Evolutionary conservation across 495 filamentous ascomycete species (phyloP), one percentile per base, ranked within the genome.

Genomic region (Extremus antarcticus): DNA sequence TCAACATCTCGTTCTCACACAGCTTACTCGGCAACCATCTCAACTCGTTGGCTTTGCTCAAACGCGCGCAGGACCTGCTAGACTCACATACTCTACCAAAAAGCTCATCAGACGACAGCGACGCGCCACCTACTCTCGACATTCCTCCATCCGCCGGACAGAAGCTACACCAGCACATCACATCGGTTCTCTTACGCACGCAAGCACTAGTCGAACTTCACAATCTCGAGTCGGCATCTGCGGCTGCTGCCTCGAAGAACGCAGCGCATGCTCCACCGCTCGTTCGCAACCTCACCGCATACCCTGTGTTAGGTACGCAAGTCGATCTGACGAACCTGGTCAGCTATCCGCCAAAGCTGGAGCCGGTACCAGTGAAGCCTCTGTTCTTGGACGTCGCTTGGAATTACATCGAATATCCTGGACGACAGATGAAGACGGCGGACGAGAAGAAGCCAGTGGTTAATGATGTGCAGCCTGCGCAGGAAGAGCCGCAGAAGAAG

Each of bases 391-490:
- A 99, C 66, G 87, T 95, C 13, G 92, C 92, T 16, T 97, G 88
- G 86, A 99, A 97, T 67, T 99, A 95, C 66, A 88, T 99, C 56
- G 83, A 89, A 20, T 99, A 99, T 68, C 90, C 92, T 1, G 86
- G 85, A 2, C 76, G 77, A 25, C 51, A 63, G 47, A 59, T 25
- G 17, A 61, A 65, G 40, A 25, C 24, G 19, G 58, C 25, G 25
- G 50, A n/a, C 43, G 51, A 50, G 19, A 61, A 66, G 43, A 65
- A 54, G 2, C 63, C 67, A 40, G 54, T 63, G 9, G 60, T 16
- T 50, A 60, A 65, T 51, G 63, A 40, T 25, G 69, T 68, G 38
- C 63, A 73, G 16, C 64, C 62, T 40, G 53, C 43, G 58, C 60
- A 19, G 43, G 58, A 50, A 52, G 41, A 40, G 38, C 63, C 54